These are phyloP conservation scores for Quercus variabilis DNA, from an alignment of 306 rosid species.

Conservation along the genomic window DNA sequence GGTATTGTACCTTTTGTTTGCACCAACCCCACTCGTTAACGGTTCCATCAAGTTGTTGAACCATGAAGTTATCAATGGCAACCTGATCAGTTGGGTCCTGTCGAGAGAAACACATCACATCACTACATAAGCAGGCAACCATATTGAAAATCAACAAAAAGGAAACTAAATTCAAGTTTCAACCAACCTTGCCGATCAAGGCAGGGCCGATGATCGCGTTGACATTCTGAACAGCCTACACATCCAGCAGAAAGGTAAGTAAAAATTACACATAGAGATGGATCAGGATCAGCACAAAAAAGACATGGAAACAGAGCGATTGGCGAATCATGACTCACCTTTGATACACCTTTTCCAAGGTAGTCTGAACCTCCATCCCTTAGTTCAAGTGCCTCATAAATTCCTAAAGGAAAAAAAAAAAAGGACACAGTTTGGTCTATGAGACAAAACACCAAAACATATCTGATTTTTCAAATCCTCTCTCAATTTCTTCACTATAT, in stretches of 20 bases:
- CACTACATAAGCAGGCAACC: not conserved
- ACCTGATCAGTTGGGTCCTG: constrained; percentile 88
- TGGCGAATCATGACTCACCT: constrained; percentile 40
- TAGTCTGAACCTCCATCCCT: constrained; percentile 96
- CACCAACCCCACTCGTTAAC: constrained; percentile 99
- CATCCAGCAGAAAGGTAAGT: not conserved
- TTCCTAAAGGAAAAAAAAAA: constrained; percentile 31
- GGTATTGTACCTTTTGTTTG: constrained; percentile 73
- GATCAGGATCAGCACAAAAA: not conserved
- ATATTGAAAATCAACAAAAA: not conserved
- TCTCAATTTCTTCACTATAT: not conserved
- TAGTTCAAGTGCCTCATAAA: constrained; percentile 96
- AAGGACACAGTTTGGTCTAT: not conserved
- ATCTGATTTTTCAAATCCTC: not conserved
- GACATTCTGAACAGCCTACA: constrained; percentile 84
- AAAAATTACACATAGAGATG: not conserved
- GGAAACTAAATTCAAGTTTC: not conserved
- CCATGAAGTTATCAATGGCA: constrained; percentile 81
- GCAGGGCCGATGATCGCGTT: constrained; percentile 86
- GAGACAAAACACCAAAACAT: not conserved
- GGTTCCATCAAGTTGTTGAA: constrained; percentile 95
- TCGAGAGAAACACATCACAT: not conserved
- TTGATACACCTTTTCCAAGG: constrained; percentile 92
- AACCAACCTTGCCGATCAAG: constrained; percentile 88
- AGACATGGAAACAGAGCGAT: not conserved